Evolutionary conservation across 2,329 filamentous ascomycete genomes (phyloP), one percentile per base, ranked within the genome.

Genomic region (Scolecobasidium constrictum): DNA sequence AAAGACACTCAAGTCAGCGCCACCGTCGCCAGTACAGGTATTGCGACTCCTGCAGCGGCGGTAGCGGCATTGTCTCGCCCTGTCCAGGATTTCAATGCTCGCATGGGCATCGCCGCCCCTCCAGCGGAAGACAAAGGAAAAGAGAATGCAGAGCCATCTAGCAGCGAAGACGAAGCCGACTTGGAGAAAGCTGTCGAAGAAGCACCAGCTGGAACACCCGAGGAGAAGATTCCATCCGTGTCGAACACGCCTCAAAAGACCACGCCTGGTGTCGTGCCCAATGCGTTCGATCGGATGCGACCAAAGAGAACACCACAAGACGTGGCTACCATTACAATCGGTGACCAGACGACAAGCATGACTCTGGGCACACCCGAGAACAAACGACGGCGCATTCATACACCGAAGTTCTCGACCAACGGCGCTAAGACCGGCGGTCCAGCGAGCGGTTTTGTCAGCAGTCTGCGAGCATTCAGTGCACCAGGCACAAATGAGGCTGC

Each of bases 251-350:
- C 57, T 3, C 51, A 57, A 31, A 60, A 54, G 39, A 53, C 56
- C 18, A 63, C 60, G 2, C 60, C 64, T 13, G 69, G 69, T 35
- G 54, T 68, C 1, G 63, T 81, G 18, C 71, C 73, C 40, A 77
- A 71, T 53, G 77, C 77, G 1, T 80, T 80, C 50, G 74, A 79
- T 55, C 69, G 73, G 15, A 80, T 81, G 74, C 68, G 77, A 13
- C 69, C 73, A 1, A 82, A 77, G 54, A 72, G 81, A 23, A 64
- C 72, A 2, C 71, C 73, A 1, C 63, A 71, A 20, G 78, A 85
- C 52, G 65, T 80, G 40, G 83, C 83, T 16, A 85, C 81, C 2
- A 83, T 90, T 38, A 87, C 81, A 0, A 76, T 90, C 42, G 84
- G 83, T 2, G 70, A 79, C 47, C 72, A 71, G 36, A 85, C 79